phyloP scores from a whole-genome alignment of 2,329 filamentous ascomycete genomes.

The Apiospora kogelbergensis region DNA sequence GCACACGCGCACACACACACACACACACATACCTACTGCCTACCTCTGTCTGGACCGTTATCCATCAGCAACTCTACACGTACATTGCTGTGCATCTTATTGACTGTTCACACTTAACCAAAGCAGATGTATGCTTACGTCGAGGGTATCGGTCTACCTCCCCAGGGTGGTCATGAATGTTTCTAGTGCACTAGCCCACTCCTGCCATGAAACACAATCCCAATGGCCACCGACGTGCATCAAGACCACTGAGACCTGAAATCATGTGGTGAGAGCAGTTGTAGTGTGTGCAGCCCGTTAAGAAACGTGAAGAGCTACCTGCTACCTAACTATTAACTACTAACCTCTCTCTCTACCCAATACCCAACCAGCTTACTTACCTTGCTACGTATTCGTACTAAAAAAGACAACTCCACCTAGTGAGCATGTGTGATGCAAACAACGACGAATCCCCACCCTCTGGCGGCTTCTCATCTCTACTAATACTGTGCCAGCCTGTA shows the following conservation, averaged over 20 bases:
- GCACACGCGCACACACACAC: not conserved
- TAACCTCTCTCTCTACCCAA: too few species aligned
- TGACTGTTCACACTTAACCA: not conserved
- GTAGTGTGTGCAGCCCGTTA: not conserved
- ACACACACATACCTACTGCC: not conserved
- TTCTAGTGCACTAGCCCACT: not conserved
- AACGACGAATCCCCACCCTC: not conserved
- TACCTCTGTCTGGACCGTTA: not conserved
- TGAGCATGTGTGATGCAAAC: constrained; percentile 6
- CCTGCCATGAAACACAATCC: not conserved
- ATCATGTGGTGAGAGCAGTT: not conserved
- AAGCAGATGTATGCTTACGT: not conserved
- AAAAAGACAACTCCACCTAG: not conserved
- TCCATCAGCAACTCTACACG: not conserved
- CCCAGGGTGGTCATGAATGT: not conserved
- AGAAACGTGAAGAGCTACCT: not conserved
- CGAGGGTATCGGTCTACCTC: not conserved
- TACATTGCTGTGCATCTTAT: not conserved
- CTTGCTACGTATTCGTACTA: constrained; percentile 1
- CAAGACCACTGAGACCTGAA: constrained; percentile 3
- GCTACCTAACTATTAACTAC: too few species aligned
- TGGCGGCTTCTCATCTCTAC: not conserved
- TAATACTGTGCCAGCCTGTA: not conserved
- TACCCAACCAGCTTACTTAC: too few species aligned
- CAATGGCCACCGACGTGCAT: not conserved